Conservation (phyloP, 306 rosid genomes). For the Mimosa bimucronata region DNA sequence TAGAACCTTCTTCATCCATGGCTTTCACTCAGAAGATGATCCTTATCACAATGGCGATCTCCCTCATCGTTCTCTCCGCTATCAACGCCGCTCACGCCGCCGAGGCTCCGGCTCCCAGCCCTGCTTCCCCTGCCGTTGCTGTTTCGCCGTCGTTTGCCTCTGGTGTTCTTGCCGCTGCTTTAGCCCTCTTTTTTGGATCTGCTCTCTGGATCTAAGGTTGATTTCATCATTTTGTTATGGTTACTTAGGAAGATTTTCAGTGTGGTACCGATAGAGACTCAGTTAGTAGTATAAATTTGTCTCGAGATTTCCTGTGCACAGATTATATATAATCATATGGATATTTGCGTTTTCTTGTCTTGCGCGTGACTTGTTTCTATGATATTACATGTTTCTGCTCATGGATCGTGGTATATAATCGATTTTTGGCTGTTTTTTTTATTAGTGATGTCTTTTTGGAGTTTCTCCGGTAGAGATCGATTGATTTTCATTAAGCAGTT, state of each 20-base stretch:
- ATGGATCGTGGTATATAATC: conserved; percentile 44
- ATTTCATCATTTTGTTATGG: neutral
- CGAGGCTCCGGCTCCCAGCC: conserved; percentile 83
- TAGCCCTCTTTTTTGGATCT: conserved; percentile 74
- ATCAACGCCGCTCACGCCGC: conserved; percentile 49
- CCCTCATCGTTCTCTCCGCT: conserved; percentile 47
- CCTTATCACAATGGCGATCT: conserved; percentile 50
- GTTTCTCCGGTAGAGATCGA: neutral
- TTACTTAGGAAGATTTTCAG: conserved; percentile 25
- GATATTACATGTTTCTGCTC: conserved; percentile 35
- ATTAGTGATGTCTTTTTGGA: neutral
- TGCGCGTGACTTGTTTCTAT: conserved; percentile 15
- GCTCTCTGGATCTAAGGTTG: conserved; percentile 57
- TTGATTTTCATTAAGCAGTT: neutral
- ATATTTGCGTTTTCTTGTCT: conserved; percentile 12
- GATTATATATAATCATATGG: conserved; percentile 23
- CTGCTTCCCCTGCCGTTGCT: conserved; percentile 57
- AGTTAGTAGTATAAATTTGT: conserved; percentile 35
- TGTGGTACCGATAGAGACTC: conserved; percentile 37
- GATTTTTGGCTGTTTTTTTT: conserved; percentile 28
- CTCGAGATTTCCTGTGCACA: conserved; percentile 29
- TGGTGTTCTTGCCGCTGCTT: conserved; percentile 48
- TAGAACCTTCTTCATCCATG: conserved; percentile 45
- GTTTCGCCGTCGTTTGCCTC: conserved; percentile 60
- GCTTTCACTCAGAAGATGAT: conserved; percentile 53